Conservation (phyloP, 345 rosid genomes). For the Salix suchowensis region DNA sequence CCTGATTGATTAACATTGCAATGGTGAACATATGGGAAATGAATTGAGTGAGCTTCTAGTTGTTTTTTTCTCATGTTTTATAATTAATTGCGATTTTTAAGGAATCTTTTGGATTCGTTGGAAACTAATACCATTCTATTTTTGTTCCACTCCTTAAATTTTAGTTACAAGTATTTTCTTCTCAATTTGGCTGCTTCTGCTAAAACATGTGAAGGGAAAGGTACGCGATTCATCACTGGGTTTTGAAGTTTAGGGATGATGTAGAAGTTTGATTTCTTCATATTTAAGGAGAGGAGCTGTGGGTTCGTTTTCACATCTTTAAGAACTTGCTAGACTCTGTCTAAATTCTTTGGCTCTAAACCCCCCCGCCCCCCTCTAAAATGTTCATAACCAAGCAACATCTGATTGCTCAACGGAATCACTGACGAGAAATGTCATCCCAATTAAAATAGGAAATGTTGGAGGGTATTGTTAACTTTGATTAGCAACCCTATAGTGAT, state of each 20-base stretch:
- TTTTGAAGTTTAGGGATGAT: not conserved
- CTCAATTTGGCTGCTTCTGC: not conserved
- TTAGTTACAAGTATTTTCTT: not conserved
- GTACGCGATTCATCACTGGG: not conserved
- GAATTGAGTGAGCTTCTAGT: not conserved
- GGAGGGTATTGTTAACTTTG: too few species aligned
- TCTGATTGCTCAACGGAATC: too few species aligned
- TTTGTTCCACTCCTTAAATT: not conserved
- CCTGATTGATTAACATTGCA: not conserved
- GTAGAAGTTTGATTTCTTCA: not conserved
- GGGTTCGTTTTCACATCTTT: too few species aligned
- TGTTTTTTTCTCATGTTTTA: not conserved
- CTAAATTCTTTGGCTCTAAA: too few species aligned
- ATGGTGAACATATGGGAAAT: not conserved
- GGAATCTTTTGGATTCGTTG: not conserved
- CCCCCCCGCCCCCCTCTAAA: too few species aligned
- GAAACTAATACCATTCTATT: not conserved
- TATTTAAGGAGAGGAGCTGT: not conserved
- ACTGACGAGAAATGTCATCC: too few species aligned
- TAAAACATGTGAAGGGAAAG: not conserved
- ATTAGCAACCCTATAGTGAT: too few species aligned
- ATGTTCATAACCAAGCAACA: too few species aligned
- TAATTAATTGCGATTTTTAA: too few species aligned
- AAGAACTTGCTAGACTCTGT: too few species aligned
- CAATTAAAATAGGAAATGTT: too few species aligned